Evolutionary conservation across 352 stramenopile species (phyloP).

Genomic region (Globisporangium yorkense): DNA sequence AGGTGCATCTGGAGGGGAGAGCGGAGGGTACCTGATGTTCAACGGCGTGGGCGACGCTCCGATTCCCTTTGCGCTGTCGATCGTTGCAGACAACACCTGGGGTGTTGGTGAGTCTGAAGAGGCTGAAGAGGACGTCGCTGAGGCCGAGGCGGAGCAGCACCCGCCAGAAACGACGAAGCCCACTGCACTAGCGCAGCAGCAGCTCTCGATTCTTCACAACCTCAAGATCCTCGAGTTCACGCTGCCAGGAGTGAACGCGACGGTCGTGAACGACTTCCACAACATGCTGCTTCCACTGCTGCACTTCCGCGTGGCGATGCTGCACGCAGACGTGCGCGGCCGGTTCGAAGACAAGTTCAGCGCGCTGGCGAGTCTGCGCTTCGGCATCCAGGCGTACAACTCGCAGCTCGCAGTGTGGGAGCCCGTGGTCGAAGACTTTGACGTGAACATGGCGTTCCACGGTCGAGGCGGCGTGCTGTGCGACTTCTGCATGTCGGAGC

Average conservation of each 20-base stretch:
- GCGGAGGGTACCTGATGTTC: slow-evolving; percentile 84
- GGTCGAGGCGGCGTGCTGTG: slow-evolving; percentile 63
- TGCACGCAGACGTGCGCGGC: slow-evolving; percentile 65
- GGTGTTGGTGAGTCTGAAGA: slow-evolving; percentile 8
- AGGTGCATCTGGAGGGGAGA: slow-evolving; percentile 35
- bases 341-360: slow-evolving; percentile 59
- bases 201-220: slow-evolving; percentile 40
- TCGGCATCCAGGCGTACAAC: slow-evolving; percentile 82
- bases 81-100: slow-evolving; percentile 30
- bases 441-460: slow-evolving; percentile 71
- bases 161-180: slow-evolving; percentile 7
- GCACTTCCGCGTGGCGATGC: slow-evolving; percentile 61
- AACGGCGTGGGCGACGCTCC: slow-evolving; percentile 80
- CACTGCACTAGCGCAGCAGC: slow-evolving; percentile 4
- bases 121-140: slow-evolving; percentile 1
- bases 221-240: slow-evolving; percentile 76
- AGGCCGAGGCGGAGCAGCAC: not conserved
- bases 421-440: slow-evolving; percentile 78
- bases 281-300: slow-evolving; percentile 82
- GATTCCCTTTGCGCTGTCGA: slow-evolving; percentile 69
- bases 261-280: slow-evolving; percentile 84
- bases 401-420: slow-evolving; percentile 85
- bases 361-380: slow-evolving; percentile 49
- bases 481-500: slow-evolving; percentile 75
- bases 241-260: slow-evolving; percentile 71